Evolutionary conservation across 2,329 filamentous ascomycete species (phyloP), one percentile per base, ranked within the genome.

Genomic region (Trichoderma simmonsii): DNA sequence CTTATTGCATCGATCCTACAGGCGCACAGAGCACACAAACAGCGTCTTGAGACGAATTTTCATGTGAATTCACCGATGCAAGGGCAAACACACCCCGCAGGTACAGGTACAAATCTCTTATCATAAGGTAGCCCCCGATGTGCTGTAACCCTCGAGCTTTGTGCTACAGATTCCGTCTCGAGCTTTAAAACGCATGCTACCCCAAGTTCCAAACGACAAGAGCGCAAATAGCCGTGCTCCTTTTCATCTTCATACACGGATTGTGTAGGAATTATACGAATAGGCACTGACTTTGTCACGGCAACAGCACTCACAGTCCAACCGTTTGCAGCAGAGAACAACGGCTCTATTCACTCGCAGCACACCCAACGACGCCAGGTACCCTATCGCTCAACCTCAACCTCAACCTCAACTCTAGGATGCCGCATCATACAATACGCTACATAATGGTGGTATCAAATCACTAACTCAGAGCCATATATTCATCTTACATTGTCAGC

Each of bases 21-120:
- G 48, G 7, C 36, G 63, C 48, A 36, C 63, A 61, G 18, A 56
- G 30, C 64, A 67, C 48, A 36, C 39, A 43, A 43, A 43, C 64
- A 67, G 48, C 24, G 4, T 56, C 43, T 24, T 9, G 4, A 51
- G 43, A 54, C 11, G 21, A 26, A 70, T 61, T 70, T 62, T 62
- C 66, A 70, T 61, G 56, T 70, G 66, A 70, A 62, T 62, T 36
- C 39, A 48, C 36, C 14, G 39, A 28, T 32, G 66, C 66, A 59
- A 70, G 57, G 57, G 66, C 57, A 70, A 56, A 36, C 39, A 26
- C 66, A 61, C 66, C 66, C 66, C 66, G 48, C 66, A 62, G 30
- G 64, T 67, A 36, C 51, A 21, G 24, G 11, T 54, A 51, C 62
- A 34, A 4, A 12, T 11, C 6, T 14, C 39, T 30, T 59, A 67